phyloP scores from a whole-genome alignment of 2,329 filamentous ascomycete species.

The Beauveria rudraprayagi region DNA sequence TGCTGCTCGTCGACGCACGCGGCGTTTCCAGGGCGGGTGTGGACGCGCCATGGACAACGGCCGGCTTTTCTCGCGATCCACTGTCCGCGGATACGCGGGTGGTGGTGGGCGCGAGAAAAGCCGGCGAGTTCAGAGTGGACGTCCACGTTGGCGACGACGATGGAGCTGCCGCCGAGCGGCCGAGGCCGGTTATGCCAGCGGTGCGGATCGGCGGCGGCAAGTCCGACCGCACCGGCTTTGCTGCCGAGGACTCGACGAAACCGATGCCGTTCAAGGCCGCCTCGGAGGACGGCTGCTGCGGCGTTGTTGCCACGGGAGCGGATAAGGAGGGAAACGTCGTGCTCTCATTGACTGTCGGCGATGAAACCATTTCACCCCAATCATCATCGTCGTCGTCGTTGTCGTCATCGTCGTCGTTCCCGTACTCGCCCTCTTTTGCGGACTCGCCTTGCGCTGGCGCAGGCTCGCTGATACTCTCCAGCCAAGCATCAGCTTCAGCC shows the following conservation, averaged over 20 bases:
- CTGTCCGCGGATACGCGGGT: background rate
- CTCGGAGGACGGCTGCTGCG: background rate
- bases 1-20: background rate
- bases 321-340: background rate
- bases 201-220: background rate
- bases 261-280: background rate
- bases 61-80: too few relatives aligned
- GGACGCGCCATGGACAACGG: too few relatives aligned
- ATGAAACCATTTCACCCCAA: conserved; percentile 52
- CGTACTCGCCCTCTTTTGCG: background rate
- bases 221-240: background rate
- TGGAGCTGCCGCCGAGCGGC: background rate
- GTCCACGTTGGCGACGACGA: conserved; percentile 3
- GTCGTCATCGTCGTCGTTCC: background rate
- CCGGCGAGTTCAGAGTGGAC: background rate
- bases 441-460: background rate
- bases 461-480: background rate
- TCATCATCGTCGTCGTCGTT: conserved; percentile 38
- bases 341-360: conserved; percentile 16
- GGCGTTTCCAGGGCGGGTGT: background rate
- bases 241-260: background rate
- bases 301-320: background rate
- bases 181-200: background rate
- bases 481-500: background rate
- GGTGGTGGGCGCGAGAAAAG: background rate